phyloP scores from a whole-genome alignment of 371 early-diverging fungal species.

The Syncephalastrum contaminatum region DNA sequence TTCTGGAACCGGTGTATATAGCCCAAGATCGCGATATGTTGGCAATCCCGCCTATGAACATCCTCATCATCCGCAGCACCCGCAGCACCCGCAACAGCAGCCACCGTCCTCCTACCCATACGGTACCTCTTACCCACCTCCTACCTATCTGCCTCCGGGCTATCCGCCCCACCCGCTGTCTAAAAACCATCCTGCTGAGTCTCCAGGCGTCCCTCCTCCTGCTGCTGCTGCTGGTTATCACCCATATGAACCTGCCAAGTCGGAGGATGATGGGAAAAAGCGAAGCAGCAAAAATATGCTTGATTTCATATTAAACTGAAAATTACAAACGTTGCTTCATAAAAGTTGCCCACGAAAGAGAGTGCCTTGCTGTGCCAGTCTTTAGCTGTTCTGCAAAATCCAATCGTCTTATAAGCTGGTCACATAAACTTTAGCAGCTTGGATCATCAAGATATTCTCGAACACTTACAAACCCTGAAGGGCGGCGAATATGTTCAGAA shows the following conservation, averaged over 20 bases:
- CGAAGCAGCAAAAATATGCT: slow-evolving; percentile 24
- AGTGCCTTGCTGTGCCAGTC: not conserved
- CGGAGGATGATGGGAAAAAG: slow-evolving; percentile 6
- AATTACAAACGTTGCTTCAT: slow-evolving; percentile 1
- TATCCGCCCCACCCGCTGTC: not conserved
- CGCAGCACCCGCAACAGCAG: slow-evolving; percentile 5
- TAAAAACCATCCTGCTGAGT: not conserved
- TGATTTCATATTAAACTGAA: slow-evolving; percentile 34
- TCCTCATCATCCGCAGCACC: slow-evolving; percentile 1
- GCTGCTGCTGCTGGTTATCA: not conserved
- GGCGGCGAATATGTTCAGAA: too few relatives aligned
- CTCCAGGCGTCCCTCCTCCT: not conserved
- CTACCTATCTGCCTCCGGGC: slow-evolving; percentile 2
- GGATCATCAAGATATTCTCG: too few relatives aligned
- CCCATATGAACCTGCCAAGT: too few relatives aligned
- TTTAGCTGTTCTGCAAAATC: not conserved
- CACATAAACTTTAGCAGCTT: not conserved
- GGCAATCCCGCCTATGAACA: too few relatives aligned
- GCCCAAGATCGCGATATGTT: not conserved
- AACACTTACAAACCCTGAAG: too few relatives aligned
- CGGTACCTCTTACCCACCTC: not conserved
- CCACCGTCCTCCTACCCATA: not conserved
- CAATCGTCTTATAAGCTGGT: not conserved
- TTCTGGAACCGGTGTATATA: not conserved
- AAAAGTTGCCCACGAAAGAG: not conserved